Evolutionary conservation across 2,329 filamentous ascomycete genomes (phyloP), one percentile per base, ranked within the genome.

Genomic region (Triangularia setosa): DNA sequence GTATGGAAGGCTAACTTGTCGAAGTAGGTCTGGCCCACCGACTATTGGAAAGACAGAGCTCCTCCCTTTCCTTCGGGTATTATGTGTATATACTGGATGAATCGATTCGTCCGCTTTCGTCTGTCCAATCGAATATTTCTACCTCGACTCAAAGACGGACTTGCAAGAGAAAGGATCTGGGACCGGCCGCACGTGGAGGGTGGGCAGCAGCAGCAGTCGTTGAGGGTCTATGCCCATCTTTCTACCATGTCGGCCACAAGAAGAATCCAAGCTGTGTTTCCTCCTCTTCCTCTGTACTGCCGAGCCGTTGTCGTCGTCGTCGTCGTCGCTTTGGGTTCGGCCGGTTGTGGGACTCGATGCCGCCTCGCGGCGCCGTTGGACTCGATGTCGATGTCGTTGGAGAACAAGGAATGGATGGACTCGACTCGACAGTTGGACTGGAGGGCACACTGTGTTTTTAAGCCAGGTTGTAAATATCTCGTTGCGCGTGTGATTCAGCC

Each of bases 191-290:
- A 12, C 24, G 24, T 59, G 57, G 24, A 21, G 18, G 23, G 30
- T 24, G 16, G 30, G 12, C 25, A 55, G 23, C 53, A 55, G 23
- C 53, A 44, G 30, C 30, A 35, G 57, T 44, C 23, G 30, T 59
- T 21, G 57, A 14, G 23, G 33, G 18, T 59, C 57, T 59, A 59
- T 59, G 57, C 57, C 57, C 57, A 59, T 59, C 30, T 59, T 59
- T 44, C 40, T 18, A 58, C 57, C 57, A 59, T 59, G 23, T 18
- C 40, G n/a, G n/a, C n/a, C 40, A 48, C 40, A 5, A 48, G 40
- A 48, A 48, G 40, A 48, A 48, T n/a, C n/a, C n/a, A 21, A 21
- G 40, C 40, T 48, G 35, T 40, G 12, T 40, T 40, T n/a, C 9
- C 40, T 48, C n/a, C 7, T 48, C 5, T 48, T 48, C 11, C 27